A percentile compares a stretch with the other conserved stretches of the same genome.
phyloP scores from a whole-genome alignment of 2,329 filamentous ascomycete species.

The Aureobasidium leucospermi region DNA sequence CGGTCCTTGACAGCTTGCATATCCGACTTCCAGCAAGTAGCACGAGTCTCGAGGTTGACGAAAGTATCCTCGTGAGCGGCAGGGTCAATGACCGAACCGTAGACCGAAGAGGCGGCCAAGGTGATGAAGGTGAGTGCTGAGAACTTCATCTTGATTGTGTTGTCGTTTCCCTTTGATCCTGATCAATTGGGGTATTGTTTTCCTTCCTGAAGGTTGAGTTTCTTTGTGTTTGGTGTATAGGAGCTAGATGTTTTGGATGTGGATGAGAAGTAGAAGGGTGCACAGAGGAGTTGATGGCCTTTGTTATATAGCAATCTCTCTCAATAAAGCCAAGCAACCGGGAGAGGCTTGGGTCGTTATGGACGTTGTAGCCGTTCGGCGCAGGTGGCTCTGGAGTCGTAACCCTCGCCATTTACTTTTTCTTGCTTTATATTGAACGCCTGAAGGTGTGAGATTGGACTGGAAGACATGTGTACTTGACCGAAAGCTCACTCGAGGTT shows the following conservation, averaged over 20 bases:
- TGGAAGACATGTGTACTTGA: not conserved
- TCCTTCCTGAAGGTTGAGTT: not conserved
- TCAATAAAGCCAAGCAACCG: not conserved
- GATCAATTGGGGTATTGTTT: not conserved
- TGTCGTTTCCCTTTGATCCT: conserved; percentile 2
- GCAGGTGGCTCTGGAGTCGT: conserved; percentile 3
- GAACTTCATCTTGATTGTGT: conserved; percentile 10
- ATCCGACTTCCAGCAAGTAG: conserved; percentile 4
- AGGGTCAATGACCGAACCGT: not conserved
- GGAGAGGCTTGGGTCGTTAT: conserved; percentile 11
- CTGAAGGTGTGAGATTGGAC: not conserved
- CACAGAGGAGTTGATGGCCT: not conserved
- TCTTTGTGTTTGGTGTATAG: not conserved
- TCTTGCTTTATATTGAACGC: not conserved
- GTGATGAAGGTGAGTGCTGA: conserved; percentile 8
- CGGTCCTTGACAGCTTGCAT: conserved; percentile 10
- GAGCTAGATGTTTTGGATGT: conserved; percentile 7
- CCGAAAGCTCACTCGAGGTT: not conserved
- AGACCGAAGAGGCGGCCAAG: conserved; percentile 11
- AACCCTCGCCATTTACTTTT: not conserved
- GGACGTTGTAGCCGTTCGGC: conserved; percentile 8
- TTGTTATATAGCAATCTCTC: conserved; percentile 12
- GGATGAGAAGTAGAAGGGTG: not conserved
- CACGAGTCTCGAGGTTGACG: conserved; percentile 3
- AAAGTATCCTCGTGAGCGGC: not conserved